phyloP scores from a whole-genome alignment of 2,329 filamentous ascomycete species.

The Neonectria neomacrospora region DNA sequence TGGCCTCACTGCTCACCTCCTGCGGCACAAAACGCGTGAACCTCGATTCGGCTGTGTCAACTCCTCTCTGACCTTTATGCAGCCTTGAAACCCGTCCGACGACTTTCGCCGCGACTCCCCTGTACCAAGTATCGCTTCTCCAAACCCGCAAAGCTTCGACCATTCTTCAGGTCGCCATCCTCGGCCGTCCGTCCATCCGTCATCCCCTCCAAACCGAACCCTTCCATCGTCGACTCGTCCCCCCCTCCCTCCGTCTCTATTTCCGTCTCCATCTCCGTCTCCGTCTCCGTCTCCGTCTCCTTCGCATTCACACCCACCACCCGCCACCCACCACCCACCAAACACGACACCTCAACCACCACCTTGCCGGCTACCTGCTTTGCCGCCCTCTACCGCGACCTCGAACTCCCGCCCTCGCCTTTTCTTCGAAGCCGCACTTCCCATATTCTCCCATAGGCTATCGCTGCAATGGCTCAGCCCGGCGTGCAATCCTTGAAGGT shows the following conservation, averaged over 20 bases:
- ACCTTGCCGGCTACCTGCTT: conserved; percentile 14
- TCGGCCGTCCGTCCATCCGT: not conserved
- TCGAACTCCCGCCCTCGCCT: conserved; percentile 3
- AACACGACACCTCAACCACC: conserved; percentile 12
- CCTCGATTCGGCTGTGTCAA: conserved; percentile 45
- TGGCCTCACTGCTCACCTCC: conserved; percentile 44
- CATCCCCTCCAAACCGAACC: conserved; percentile 6
- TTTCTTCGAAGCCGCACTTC: conserved; percentile 14
- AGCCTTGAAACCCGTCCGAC: conserved; percentile 41
- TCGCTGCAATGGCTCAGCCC: conserved; percentile 74
- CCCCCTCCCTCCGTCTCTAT: not conserved
- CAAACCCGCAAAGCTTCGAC: conserved; percentile 8
- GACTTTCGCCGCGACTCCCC: not conserved
- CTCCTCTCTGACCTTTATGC: conserved; percentile 44
- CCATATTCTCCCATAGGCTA: conserved; percentile 23
- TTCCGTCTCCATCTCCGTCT: no score
- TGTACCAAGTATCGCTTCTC: conserved; percentile 26
- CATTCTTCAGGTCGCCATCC: not conserved
- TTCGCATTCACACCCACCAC: conserved; percentile 4
- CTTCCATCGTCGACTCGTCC: conserved; percentile 7
- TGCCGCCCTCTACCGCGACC: conserved; percentile 1
- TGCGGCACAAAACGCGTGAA: conserved; percentile 48
- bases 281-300: conserved; percentile 4
- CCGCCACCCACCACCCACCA: not conserved
- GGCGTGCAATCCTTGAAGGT: conserved; percentile 95